Conservation (phyloP, 345 rosid species). For the Syzygium aqueum region DNA sequence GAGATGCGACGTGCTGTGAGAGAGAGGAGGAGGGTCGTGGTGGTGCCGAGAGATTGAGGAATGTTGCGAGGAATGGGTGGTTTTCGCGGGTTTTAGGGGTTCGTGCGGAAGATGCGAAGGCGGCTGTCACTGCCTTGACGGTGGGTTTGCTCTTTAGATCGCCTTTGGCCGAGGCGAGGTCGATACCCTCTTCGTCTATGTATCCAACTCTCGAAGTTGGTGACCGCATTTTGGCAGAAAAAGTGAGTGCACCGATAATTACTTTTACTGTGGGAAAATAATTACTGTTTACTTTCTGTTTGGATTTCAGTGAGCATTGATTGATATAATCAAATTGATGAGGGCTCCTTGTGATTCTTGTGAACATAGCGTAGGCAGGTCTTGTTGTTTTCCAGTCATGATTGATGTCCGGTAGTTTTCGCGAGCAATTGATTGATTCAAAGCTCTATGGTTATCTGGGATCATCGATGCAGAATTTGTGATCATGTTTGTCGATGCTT, state of each 20-base stretch:
- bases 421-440: neutral
- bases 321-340: neutral
- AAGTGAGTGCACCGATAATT: constrained; percentile 30
- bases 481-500: neutral
- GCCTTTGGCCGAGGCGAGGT: constrained; percentile 72
- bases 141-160: constrained; percentile 73
- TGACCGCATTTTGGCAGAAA: constrained; percentile 83
- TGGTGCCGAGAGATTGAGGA: constrained; percentile 26
- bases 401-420: neutral
- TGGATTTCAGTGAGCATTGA: neutral
- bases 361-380: neutral
- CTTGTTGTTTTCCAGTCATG: neutral
- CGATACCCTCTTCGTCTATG: constrained; percentile 83
- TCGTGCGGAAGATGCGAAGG: constrained; percentile 84
- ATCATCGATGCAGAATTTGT: neutral
- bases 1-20: constrained; percentile 5
- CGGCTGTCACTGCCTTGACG: constrained; percentile 69
- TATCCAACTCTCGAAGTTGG: constrained; percentile 79
- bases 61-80: constrained; percentile 27
- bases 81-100: constrained; percentile 37
- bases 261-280: neutral
- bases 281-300: neutral
- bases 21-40: constrained; percentile 3
- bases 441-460: neutral
- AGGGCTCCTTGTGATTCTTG: neutral